Evolutionary conservation across 208 protist species (phyloP), one percentile per base, ranked within the genome.

Genomic region (Leishmania lainsoni): DNA sequence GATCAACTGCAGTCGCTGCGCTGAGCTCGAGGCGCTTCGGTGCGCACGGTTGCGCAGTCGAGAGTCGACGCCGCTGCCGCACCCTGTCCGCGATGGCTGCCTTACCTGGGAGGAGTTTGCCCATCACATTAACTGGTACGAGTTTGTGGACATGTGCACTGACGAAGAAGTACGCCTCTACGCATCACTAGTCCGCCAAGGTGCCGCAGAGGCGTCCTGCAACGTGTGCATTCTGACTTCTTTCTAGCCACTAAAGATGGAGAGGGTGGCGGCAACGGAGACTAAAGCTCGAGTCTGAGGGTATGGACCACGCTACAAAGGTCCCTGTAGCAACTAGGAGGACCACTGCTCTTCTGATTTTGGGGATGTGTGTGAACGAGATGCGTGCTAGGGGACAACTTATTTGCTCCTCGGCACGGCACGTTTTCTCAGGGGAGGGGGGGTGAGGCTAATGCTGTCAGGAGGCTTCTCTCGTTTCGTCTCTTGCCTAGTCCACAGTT

Each of bases 61-160:
- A 26, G 83, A 84, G 63, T 76, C 87, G 3, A 90, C 79, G n/a
- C 89, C 89, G 35, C 83, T 97, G 14, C 93, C 91, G 5, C 93
- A 93, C 76, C 93, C 91, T 0, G 59, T 80, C 26, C 72, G 66
- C n/a, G 88, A 89, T 10, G 90, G 90, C 59, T 52, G 89, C n/a
- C 6, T 97, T 56, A 94, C 89, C 17, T 94, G 90, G 88, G 79
- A 83, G 6, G 92, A 97, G 83, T 93, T 91, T 48, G 76, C 83
- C 5, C 93, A 97, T 65, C 93, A 97, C 78, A 74, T 95, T 14
- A 87, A 89, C 49, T 97, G 93, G 92, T 84, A 81, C 42, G 91
- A 95, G 80, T 92, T 97, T 82, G 83, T 90, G 32, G 73, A 83
- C 32, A 89, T 90, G 81, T 95, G 91, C 78, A 89, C 85, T 1